These are phyloP conservation scores for Suillus subaureus DNA, from an alignment of 768 basidiomycete species.

Conservation along the genomic window DNA sequence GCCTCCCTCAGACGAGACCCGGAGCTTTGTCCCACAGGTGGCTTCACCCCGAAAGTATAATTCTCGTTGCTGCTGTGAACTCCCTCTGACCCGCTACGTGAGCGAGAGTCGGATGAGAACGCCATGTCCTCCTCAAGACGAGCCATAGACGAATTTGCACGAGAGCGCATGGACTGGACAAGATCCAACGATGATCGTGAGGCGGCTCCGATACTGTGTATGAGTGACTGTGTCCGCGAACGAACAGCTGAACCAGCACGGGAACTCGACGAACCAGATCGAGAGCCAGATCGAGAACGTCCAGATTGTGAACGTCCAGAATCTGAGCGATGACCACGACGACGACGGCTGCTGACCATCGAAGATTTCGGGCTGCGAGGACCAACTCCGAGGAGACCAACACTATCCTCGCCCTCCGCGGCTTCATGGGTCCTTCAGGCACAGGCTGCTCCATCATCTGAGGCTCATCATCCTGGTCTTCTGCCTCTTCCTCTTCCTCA, in stretches of 20 bases:
- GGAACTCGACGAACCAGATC: constrained; percentile 36
- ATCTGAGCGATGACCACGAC: constrained; percentile 28
- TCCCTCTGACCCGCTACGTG: constrained; percentile 48
- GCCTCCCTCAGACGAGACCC: constrained; percentile 21
- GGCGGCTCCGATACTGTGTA: constrained; percentile 64
- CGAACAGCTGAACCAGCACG: constrained; percentile 55
- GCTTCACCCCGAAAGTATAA: constrained; percentile 63
- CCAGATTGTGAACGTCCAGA: constrained; percentile 37
- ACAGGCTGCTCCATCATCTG: constrained; percentile 45
- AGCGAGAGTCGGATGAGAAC: constrained; percentile 37
- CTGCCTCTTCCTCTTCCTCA: constrained; percentile 37
- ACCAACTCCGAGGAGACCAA: constrained; percentile 56
- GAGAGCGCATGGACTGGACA: constrained; percentile 50
- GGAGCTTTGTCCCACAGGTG: constrained; percentile 10
- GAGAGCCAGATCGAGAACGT: constrained; percentile 29
- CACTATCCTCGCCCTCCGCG: constrained; percentile 63
- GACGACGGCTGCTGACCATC: constrained; percentile 38
- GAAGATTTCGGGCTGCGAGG: constrained; percentile 51
- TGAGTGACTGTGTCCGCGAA: constrained; percentile 66
- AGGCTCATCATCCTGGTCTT: constrained; percentile 35
- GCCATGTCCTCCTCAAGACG: constrained; percentile 59
- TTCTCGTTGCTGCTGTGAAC: constrained; percentile 59
- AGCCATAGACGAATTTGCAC: constrained; percentile 70
- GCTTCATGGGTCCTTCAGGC: constrained; percentile 58
- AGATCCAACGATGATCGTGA: constrained; percentile 63